Base-by-base conservation (phyloP, 2,329 filamentous ascomycete genomes). In the Magnaporthiopsis poae region DNA sequence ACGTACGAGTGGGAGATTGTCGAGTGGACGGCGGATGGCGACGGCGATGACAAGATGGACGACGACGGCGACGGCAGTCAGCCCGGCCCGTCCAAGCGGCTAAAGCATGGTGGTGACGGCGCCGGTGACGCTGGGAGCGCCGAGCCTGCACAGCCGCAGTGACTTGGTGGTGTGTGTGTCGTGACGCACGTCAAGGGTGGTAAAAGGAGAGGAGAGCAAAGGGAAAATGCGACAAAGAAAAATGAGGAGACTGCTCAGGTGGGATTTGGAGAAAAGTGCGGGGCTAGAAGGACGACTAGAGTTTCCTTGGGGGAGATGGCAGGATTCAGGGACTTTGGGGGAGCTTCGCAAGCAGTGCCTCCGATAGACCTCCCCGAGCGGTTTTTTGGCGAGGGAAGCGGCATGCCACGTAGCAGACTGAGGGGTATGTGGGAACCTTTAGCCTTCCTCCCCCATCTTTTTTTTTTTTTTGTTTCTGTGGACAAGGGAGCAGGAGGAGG, bases 1-100 rank as follows among this genome's bases (percentile, higher is more conserved):
- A 85, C 80, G 61, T 83, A 95, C 13, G 89, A 95, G 73, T 96
- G 91, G 90, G 92, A 96, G 77, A 83, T 96, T 69, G 82, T 88
- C 59, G 92, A 96, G 77, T 93, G 85, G 81, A 84, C 81, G 62
- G 82, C 81, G 65, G 80, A 78, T 11, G 63, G 13, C 15, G 35
- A 36, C 35, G 35, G 35, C 35, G 35, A 36, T 3, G 15, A 9
- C 39, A 78, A 77, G 18, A 73, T 73, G 21, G 73, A 64, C 27
- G 27, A 27, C 27, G 27, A 27, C 35, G 35, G 12, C 69, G 70
- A 72, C 66, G 74, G 70, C 33, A 74, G 75, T 60, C 70, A 74
- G 39, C 72, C 75, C 15, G 74, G 75, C 65, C 76, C 77, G 25
- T 78, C 76, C 63, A 87, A 88, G 77, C 79, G 85, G 29, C 66